Base-by-base conservation (phyloP, 1,284 basidiomycete species). In the Pyrrhoderma noxium region DNA sequence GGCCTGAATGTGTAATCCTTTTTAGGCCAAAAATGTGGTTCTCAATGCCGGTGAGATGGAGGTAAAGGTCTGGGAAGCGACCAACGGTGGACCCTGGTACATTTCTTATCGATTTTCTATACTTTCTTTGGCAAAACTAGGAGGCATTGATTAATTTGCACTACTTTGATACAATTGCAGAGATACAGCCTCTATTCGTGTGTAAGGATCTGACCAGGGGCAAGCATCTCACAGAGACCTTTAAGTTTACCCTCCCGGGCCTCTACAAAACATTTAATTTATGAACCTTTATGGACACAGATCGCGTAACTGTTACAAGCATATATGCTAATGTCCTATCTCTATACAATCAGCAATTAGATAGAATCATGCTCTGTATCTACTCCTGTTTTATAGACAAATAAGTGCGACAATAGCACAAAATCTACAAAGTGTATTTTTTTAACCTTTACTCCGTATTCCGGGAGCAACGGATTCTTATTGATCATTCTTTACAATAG, bases 371-470 rank as follows among this genome's bases (percentile, higher is more conserved):
- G 93, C 95, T 95, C 2, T 87, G 85, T 63, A 97, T 98, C 61
- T 99, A 97, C 68, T 78, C 85, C 3, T 81, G 90, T 23, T 93
- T 93, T 69, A 93, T 93, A 90, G 90, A 94, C 69, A 98, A 97
- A 72, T 96, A 99, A 68, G 96, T 96, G 0, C 76, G 88, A 25
- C 93, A 99, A 65, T 99, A 96, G 95, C 77, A 96, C 39, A 93
- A 99, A 70, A 99, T 99, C 57, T 99, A 99, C 80, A 99, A 99
- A 77, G 91, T 85, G 36, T n/a, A n/a, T n/a, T n/a, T n/a, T n/a
- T n/a, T n/a, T n/a, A n/a, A n/a, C n/a, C n/a, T n/a, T n/a, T n/a
- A n/a, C n/a, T n/a, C n/a, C n/a, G n/a, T n/a, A n/a, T n/a, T n/a
- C n/a, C n/a, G n/a, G n/a, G n/a, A n/a, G n/a, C n/a, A n/a, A n/a